These are phyloP conservation scores for Cryptococcus sp. DNA, from an alignment of 1,284 basidiomycete genomes.

Conservation along the genomic window DNA sequence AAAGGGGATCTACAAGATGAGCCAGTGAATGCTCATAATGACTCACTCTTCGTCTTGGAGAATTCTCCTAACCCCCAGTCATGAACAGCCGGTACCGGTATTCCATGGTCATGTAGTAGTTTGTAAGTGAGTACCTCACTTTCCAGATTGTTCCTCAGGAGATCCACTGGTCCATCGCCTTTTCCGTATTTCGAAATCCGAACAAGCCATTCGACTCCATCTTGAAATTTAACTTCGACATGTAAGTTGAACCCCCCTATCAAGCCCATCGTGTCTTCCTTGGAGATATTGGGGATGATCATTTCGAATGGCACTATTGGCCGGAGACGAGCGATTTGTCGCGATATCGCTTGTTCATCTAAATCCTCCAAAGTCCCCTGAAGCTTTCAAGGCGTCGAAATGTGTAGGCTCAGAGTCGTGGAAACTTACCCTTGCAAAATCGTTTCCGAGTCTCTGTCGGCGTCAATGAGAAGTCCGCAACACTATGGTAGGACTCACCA, in stretches of 20 bases:
- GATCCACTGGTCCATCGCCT: not conserved
- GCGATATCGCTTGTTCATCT: no score
- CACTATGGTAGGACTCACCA: no score
- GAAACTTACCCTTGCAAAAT: no score
- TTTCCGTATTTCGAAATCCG: constrained; percentile 1
- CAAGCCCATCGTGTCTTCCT: not conserved
- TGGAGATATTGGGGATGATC: not conserved
- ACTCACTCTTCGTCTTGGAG: not conserved
- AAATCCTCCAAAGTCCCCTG: no score
- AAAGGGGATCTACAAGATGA: not conserved
- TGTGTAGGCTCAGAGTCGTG: no score
- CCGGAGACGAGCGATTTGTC: not conserved
- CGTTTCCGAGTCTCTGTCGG: no score
- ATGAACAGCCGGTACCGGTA: constrained; percentile 3
- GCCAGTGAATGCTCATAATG: not conserved
- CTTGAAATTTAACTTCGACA: constrained; percentile 10
- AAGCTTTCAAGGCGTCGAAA: no score
- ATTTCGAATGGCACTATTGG: not conserved
- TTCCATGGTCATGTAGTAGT: constrained; percentile 1
- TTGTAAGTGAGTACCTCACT: constrained; percentile 9
- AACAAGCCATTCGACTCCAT: constrained; percentile 16
- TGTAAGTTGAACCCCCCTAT: constrained; percentile 3
- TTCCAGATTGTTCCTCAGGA: not conserved
- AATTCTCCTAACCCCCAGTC: not conserved
- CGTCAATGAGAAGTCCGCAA: no score